Conservation (phyloP, 2,329 filamentous ascomycete genomes). For the Neonectria neomacrospora region DNA sequence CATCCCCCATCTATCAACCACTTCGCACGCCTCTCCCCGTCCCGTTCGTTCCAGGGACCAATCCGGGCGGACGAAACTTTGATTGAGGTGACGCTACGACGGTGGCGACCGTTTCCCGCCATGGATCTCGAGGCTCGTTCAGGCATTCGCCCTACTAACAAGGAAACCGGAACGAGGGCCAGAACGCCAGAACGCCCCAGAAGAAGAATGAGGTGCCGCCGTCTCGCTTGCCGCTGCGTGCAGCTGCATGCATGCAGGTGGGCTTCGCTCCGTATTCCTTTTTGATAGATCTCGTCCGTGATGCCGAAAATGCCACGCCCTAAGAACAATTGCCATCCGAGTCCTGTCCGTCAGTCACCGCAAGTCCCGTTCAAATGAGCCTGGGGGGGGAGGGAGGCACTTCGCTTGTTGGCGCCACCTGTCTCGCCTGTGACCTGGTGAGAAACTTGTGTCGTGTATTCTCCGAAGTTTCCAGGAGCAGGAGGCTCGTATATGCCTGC, state of each 20-base stretch:
- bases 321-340: conserved; percentile 5
- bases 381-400: background rate
- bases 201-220: background rate
- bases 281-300: conserved; percentile 19
- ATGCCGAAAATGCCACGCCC: conserved; percentile 5
- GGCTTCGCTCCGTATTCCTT: conserved; percentile 23
- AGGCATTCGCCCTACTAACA: background rate
- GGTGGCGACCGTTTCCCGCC: conserved; percentile 42
- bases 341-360: conserved; percentile 7
- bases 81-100: conserved; percentile 39
- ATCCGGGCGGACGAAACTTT: conserved; percentile 34
- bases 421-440: conserved; percentile 10
- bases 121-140: conserved; percentile 2
- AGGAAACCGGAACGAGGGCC: background rate
- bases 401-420: conserved; percentile 14
- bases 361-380: conserved; percentile 6
- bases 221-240: background rate
- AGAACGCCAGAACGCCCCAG: background rate
- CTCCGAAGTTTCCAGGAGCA: conserved; percentile 9
- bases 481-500: background rate
- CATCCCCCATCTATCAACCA: background rate
- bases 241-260: background rate
- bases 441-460: conserved; percentile 21
- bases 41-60: background rate
- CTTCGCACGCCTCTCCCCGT: background rate